These are phyloP conservation scores for Pholiota adiposa DNA, from an alignment of 1,284 basidiomycete species.

Conservation along the genomic window DNA sequence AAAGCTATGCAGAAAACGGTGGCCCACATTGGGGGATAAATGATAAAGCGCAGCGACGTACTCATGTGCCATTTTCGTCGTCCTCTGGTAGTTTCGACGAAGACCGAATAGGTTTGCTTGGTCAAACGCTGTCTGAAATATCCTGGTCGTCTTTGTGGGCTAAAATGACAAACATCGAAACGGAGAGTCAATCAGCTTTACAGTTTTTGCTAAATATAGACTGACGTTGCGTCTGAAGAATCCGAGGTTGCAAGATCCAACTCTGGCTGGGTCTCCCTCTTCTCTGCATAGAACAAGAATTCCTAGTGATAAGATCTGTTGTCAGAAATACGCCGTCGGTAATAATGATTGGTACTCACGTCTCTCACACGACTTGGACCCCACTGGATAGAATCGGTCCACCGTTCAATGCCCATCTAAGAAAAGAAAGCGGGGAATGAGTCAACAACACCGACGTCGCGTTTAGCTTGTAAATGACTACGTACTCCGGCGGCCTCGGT, in stretches of 20 bases:
- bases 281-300: constrained; percentile 79
- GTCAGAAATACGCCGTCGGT: constrained; percentile 4
- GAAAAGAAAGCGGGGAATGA: neutral
- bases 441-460: neutral
- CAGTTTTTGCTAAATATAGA: constrained; percentile 18
- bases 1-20: neutral
- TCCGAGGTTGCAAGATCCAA: constrained; percentile 47
- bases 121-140: constrained; percentile 56
- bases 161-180: constrained; percentile 24
- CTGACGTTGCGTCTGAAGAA: constrained; percentile 38
- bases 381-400: constrained; percentile 84
- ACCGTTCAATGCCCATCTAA: constrained; percentile 75
- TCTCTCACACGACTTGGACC: constrained; percentile 78
- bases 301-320: constrained; percentile 46
- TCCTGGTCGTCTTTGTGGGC: constrained; percentile 31
- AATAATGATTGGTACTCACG: constrained; percentile 42
- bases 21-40: neutral
- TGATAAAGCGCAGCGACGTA: constrained; percentile 36
- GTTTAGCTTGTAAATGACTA: neutral
- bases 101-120: constrained; percentile 82
- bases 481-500: constrained; percentile 66
- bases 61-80: constrained; percentile 81
- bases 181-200: constrained; percentile 19
- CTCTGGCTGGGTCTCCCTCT: constrained; percentile 40
- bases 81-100: constrained; percentile 62